phyloP scores from a whole-genome alignment of 1,284 basidiomycete species.

The Ganoderma resinaceum region DNA sequence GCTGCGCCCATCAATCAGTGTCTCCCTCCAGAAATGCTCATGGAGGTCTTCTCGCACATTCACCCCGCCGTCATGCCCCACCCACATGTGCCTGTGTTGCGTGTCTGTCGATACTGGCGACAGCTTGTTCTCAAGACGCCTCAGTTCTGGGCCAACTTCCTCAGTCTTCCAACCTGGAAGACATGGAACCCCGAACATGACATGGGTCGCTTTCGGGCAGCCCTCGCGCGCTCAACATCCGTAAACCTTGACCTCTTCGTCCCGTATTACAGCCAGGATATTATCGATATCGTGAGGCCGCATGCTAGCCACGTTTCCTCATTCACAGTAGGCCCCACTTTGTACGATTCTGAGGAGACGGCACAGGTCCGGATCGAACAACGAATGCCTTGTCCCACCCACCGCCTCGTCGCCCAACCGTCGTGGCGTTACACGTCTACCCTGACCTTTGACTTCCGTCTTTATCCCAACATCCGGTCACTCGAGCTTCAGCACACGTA shows the following conservation, averaged over 20 bases:
- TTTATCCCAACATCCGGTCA: neutral
- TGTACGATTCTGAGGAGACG: neutral
- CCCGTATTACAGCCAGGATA: no score
- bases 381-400: neutral
- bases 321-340: neutral
- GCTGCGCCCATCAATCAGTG: neutral
- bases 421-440: neutral
- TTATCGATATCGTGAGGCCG: neutral
- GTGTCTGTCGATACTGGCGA: conserved; percentile 5
- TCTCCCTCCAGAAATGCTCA: conserved; percentile 7
- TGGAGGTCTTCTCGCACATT: conserved; percentile 5
- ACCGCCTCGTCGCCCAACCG: neutral
- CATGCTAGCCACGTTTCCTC: neutral
- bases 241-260: neutral
- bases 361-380: neutral
- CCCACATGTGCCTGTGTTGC: neutral
- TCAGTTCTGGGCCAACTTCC: conserved; percentile 5
- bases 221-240: neutral
- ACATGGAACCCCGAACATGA: neutral
- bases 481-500: neutral
- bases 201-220: neutral
- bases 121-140: neutral
- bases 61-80: neutral
- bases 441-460: neutral
- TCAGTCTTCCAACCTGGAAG: neutral